Conservation (phyloP, 768 basidiomycete species). For the Tulasnella sp. region DNA sequence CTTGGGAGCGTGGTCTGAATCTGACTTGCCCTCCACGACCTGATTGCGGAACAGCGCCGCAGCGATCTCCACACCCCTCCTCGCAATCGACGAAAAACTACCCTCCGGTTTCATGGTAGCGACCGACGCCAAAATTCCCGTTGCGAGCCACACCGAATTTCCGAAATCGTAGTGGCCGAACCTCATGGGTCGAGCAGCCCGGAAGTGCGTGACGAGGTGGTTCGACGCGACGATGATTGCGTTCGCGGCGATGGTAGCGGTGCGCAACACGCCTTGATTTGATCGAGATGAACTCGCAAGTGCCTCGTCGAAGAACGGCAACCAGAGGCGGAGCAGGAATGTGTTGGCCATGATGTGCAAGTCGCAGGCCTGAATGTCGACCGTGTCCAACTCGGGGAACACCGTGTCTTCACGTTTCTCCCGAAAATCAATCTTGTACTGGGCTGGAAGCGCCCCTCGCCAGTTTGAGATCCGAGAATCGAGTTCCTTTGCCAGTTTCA, state of each 20-base stretch:
- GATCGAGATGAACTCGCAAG: too few relatives aligned
- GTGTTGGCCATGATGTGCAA: slow-evolving; percentile 57
- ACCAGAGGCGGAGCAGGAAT: slow-evolving; percentile 58
- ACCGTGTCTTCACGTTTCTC: slow-evolving; percentile 31
- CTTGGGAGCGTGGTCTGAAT: too few relatives aligned
- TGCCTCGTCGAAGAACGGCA: slow-evolving; percentile 56
- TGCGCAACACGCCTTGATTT: too few relatives aligned
- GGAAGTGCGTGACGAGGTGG: slow-evolving; percentile 39
- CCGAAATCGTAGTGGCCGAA: slow-evolving; percentile 55
- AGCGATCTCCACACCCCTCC: slow-evolving; percentile 46
- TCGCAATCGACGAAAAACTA: too few relatives aligned
- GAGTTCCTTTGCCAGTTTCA: too few relatives aligned
- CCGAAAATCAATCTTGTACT: too few relatives aligned
- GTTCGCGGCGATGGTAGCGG: slow-evolving; percentile 65
- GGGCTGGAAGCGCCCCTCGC: too few relatives aligned
- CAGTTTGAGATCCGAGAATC: too few relatives aligned
- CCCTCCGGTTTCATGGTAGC: too few relatives aligned
- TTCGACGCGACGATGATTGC: slow-evolving; percentile 42
- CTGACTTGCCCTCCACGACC: too few relatives aligned
- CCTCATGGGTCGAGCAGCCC: slow-evolving; percentile 38
- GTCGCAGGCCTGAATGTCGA: slow-evolving; percentile 53
- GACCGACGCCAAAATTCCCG: slow-evolving; percentile 56
- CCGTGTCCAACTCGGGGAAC: too few relatives aligned
- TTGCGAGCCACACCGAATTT: slow-evolving; percentile 63
- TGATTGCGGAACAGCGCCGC: too few relatives aligned